Evolutionary conservation across 192 early-diverging fungal species (phyloP).

Genomic region (Entrophospora sp.): DNA sequence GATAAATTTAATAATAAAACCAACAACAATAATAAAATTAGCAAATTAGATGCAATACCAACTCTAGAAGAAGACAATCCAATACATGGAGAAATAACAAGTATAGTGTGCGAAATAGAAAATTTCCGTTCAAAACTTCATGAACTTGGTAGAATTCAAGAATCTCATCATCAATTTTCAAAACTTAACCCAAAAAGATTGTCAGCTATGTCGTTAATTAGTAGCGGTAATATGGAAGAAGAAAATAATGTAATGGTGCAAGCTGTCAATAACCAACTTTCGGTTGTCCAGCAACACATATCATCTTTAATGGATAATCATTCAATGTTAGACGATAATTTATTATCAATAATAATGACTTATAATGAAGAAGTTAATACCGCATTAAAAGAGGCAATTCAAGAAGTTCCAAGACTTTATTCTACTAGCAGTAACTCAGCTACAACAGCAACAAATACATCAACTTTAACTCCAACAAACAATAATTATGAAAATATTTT

Average conservation of each 20-base stretch:
- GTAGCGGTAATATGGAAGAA: not conserved
- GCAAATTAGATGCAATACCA: no score
- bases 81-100: not conserved
- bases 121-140: not conserved
- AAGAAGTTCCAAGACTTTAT: conserved; percentile 2
- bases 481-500: not conserved
- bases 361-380: conserved; percentile 15
- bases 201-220: no score
- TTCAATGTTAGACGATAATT: not conserved
- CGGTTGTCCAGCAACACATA: not conserved
- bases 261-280: conserved; percentile 1
- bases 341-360: conserved; percentile 1
- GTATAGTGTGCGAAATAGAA: not conserved
- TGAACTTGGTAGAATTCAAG: conserved; percentile 2
- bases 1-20: no score
- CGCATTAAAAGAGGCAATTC: conserved; percentile 1
- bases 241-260: not conserved
- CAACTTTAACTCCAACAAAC: not conserved
- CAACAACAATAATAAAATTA: no score
- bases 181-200: no score
- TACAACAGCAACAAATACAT: not conserved
- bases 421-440: not conserved
- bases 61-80: not conserved
- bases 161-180: not conserved
- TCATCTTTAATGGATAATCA: not conserved